Percentiles rank a stretch among this genome's conserved stretches.
Conservation (phyloP, 2,329 filamentous ascomycete species). For the Beauveria varroae region DNA sequence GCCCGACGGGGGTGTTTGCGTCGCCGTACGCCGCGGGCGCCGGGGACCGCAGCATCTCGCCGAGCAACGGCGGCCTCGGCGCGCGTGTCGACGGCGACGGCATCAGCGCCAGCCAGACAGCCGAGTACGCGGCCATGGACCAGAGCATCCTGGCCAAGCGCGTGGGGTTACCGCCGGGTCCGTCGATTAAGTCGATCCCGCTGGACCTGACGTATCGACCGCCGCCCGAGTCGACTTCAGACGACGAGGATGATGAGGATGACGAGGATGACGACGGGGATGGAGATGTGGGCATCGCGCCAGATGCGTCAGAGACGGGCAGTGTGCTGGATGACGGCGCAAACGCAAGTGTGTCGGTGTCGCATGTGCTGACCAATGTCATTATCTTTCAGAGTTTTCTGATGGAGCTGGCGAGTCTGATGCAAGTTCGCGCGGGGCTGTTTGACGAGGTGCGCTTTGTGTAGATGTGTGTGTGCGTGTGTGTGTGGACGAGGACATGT, state of each 20-base stretch:
- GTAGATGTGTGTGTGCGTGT: not conserved
- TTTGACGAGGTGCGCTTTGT: conserved; percentile 68
- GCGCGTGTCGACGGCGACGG: conserved; percentile 24
- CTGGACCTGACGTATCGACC: conserved; percentile 28
- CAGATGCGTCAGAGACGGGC: conserved; percentile 20
- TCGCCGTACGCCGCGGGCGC: not conserved
- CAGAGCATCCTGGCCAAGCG: conserved; percentile 52
- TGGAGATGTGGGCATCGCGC: conserved; percentile 15
- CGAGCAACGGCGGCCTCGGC: conserved; percentile 24
- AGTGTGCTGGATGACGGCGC: conserved; percentile 15
- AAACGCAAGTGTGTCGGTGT: conserved; percentile 54
- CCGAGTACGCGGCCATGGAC: conserved; percentile 56
- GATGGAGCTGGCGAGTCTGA: conserved; percentile 65
- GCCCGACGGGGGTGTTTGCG: conserved; percentile 15
- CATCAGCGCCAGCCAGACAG: conserved; percentile 41
- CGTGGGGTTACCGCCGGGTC: conserved; percentile 42
- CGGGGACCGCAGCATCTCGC: conserved; percentile 33
- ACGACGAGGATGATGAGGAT: conserved; percentile 15
- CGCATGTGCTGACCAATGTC: conserved; percentile 72
- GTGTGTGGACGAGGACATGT: too few relatives aligned
- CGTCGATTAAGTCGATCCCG: conserved; percentile 38
- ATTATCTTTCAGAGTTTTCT: conserved; percentile 75
- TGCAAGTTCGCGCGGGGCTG: conserved; percentile 66
- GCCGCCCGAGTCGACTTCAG: conserved; percentile 8
- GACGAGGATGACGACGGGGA: conserved; percentile 14